A percentile compares a stretch with the other conserved stretches of the same genome.
These are phyloP conservation scores for Pythium grandisporangium DNA, from an alignment of 352 stramenopile species.

Conservation along the genomic window DNA sequence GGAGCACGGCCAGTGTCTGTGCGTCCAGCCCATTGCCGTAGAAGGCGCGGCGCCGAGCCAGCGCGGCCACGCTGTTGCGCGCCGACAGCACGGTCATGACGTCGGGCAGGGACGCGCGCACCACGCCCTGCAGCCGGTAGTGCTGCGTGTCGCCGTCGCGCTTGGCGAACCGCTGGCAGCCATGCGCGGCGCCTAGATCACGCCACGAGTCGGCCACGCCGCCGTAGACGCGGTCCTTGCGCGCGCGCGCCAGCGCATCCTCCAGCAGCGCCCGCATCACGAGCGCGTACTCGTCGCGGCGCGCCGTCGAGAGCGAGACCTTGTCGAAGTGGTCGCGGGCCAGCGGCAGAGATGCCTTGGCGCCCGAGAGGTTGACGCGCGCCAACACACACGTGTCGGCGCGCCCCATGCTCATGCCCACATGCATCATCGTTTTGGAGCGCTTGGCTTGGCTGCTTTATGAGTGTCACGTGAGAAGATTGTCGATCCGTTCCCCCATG, in stretches of 20 bases:
- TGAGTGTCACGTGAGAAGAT: no score
- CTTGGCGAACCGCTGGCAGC: slow-evolving; percentile 56
- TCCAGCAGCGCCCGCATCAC: slow-evolving; percentile 32
- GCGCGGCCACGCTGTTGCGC: slow-evolving; percentile 29
- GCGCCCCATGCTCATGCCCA: slow-evolving; percentile 6
- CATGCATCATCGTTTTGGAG: slow-evolving; percentile 16
- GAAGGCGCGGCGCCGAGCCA: slow-evolving; percentile 32
- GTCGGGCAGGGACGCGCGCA: slow-evolving; percentile 37
- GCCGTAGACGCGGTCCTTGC: slow-evolving; percentile 28
- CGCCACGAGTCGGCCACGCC: slow-evolving; percentile 43
- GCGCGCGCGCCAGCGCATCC: slow-evolving; percentile 24
- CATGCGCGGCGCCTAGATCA: slow-evolving; percentile 30
- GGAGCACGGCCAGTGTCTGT: slow-evolving; percentile 47
- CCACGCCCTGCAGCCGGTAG: slow-evolving; percentile 47
- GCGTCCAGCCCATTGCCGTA: slow-evolving; percentile 52
- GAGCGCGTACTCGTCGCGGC: slow-evolving; percentile 28
- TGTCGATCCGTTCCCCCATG: no score
- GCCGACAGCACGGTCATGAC: slow-evolving; percentile 60
- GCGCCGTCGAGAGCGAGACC: slow-evolving; percentile 19
- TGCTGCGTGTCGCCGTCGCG: slow-evolving; percentile 25
- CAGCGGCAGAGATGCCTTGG: slow-evolving; percentile 30
- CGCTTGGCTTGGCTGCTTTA: no score
- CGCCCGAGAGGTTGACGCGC: slow-evolving; percentile 4
- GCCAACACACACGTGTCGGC: slow-evolving; percentile 23
- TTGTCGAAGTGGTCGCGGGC: slow-evolving; percentile 33